Evolutionary conservation across 495 filamentous ascomycete species (phyloP), one percentile per base, ranked within the genome.

Genomic region (Parathielavia hyrcaniae): DNA sequence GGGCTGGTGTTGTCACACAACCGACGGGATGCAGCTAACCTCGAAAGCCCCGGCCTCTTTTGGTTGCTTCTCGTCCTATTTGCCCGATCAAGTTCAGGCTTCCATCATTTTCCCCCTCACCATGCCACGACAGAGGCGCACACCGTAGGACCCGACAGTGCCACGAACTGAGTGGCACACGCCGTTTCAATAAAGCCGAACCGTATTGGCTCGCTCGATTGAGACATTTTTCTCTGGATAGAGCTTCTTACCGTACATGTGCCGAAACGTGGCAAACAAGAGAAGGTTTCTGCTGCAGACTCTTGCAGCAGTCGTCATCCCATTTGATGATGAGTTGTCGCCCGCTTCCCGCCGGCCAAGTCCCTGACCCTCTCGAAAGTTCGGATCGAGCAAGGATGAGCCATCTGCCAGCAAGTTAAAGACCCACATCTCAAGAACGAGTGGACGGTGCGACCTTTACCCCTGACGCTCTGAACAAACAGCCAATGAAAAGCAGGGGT

Each of bases 221-320:
- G 32, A 23, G 41, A 46, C 26, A 56, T 32, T 35, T 16, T 10
- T n/a, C 26, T 43, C 34, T n/a, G 16, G 8, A 22, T 0, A 45
- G 16, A 30, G n/a, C 32, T 20, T 16, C 5, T 14, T 53, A 39
- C 50, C 3, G 53, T 44, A 23, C 26, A 43, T 40, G 40, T 36
- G 50, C 38, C 32, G 52, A 44, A 46, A 58, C 60, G 60, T 61
- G 60, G 55, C 60, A 58, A 50, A 9, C 57, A 44, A 36, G 16
- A 54, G 50, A 55, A 41, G 55, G 43, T 22, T 48, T 48, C 26
- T 30, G 19, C 26, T 30, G 19, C 53, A 44, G 41, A 47, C 26
- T 34, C 51, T 50, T 48, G 48, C 17, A 39, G 34, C 38, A 53
- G 43, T 44, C 48, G 47, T 34, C 46, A 47, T 39, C 39, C 40